phyloP scores from a whole-genome alignment of 805 yeast genomes.

The Metschnikowia borealis region DNA sequence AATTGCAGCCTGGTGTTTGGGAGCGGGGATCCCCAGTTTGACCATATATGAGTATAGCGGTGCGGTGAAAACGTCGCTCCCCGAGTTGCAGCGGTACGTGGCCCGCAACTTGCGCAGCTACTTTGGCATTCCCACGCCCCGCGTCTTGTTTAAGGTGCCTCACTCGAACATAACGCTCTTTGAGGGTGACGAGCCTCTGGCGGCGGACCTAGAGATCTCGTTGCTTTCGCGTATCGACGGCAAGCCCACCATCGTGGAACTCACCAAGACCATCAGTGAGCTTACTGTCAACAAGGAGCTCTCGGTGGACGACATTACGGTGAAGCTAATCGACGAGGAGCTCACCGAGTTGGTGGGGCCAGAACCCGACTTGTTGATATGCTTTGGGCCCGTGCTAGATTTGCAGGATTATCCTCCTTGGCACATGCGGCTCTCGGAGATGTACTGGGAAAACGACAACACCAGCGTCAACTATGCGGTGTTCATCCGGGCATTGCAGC shows the following conservation, averaged over 20 bases:
- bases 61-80: slow-evolving; percentile 34
- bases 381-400: slow-evolving; percentile 84
- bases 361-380: slow-evolving; percentile 87
- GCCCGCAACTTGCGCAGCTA: slow-evolving; percentile 59
- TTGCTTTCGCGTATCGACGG: slow-evolving; percentile 79
- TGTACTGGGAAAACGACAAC: slow-evolving; percentile 88
- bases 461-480: slow-evolving; percentile 77
- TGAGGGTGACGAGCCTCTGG: slow-evolving; percentile 24
- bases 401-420: slow-evolving; percentile 97
- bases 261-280: slow-evolving; percentile 82
- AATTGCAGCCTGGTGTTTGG: slow-evolving; percentile 79
- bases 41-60: slow-evolving; percentile 81
- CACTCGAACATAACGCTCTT: slow-evolving; percentile 50
- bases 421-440: slow-evolving; percentile 89
- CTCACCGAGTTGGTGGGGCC: slow-evolving; percentile 70
- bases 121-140: slow-evolving; percentile 72
- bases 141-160: slow-evolving; percentile 60
- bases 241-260: slow-evolving; percentile 80
- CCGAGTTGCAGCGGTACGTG: slow-evolving; percentile 55
- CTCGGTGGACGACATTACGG: slow-evolving; percentile 61
- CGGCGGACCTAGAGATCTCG: slow-evolving; percentile 53
- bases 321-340: slow-evolving; percentile 72
- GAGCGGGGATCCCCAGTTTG: slow-evolving; percentile 74
- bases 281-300: slow-evolving; percentile 61
- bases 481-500: slow-evolving; percentile 71